These are phyloP conservation scores for Fusarium sp. DNA, from an alignment of 2,329 filamentous ascomycete genomes.

Conservation along the genomic window DNA sequence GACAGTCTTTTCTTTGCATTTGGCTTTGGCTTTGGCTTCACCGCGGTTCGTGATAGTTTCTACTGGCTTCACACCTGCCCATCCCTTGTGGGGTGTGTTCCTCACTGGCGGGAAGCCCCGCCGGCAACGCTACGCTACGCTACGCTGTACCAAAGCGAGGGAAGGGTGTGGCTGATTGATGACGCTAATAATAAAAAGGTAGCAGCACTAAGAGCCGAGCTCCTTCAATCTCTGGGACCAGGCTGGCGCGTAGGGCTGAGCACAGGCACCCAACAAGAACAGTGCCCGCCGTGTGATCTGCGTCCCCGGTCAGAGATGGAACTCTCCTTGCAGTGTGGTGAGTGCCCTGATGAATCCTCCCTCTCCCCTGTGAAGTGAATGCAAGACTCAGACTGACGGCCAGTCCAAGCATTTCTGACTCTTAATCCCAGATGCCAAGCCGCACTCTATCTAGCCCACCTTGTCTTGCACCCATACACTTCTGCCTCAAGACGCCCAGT, in stretches of 20 bases:
- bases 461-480: neutral
- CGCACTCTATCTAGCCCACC: constrained; percentile 5
- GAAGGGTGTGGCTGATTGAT: constrained; percentile 45
- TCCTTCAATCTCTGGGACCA: constrained; percentile 30
- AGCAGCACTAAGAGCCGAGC: constrained; percentile 35
- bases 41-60: constrained; percentile 31
- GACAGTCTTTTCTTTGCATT: neutral
- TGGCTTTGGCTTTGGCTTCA: constrained; percentile 24
- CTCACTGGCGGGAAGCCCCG: constrained; percentile 43
- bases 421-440: constrained; percentile 32
- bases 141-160: neutral
- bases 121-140: constrained; percentile 12
- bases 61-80: constrained; percentile 7
- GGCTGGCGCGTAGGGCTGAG: constrained; percentile 47
- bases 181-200: constrained; percentile 44
- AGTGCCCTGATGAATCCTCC: neutral
- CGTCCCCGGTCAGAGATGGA: constrained; percentile 20
- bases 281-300: constrained; percentile 7
- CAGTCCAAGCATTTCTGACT: constrained; percentile 18
- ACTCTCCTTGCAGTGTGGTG: constrained; percentile 20
- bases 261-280: constrained; percentile 34
- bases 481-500: constrained; percentile 30
- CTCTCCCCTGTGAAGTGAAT: constrained; percentile 20
- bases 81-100: constrained; percentile 35
- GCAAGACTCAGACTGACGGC: constrained; percentile 34